phyloP scores from a whole-genome alignment of 805 yeast genomes.

The Teunomyces barrocoloradensis region DNA sequence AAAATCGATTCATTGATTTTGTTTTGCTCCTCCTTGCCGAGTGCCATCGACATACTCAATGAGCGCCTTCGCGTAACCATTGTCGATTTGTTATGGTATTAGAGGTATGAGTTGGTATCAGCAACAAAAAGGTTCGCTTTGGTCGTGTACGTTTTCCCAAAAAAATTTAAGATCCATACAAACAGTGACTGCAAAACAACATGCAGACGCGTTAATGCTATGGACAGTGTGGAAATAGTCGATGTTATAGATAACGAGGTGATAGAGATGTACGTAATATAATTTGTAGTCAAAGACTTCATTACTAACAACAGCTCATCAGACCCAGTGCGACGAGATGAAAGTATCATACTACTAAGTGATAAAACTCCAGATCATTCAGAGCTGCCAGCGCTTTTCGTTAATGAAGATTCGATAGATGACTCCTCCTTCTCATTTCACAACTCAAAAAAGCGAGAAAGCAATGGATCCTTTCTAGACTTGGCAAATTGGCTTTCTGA shows the following conservation, averaged over 20 bases:
- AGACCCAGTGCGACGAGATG: constrained; percentile 1
- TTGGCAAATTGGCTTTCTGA: constrained; percentile 23
- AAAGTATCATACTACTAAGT: neutral
- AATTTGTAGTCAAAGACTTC: neutral
- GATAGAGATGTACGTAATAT: constrained; percentile 21
- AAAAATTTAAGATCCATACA: neutral
- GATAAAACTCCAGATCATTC: neutral
- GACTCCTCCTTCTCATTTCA: constrained; percentile 18
- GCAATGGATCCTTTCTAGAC: constrained; percentile 12
- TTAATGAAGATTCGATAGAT: constrained; percentile 11
- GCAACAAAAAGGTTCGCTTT: neutral
- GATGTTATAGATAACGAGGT: constrained; percentile 15
- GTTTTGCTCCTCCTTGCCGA: neutral
- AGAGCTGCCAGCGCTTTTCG: neutral
- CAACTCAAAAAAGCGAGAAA: neutral
- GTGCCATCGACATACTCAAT: constrained; percentile 5
- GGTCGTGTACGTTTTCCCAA: neutral
- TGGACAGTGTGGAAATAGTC: constrained; percentile 12
- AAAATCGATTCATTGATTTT: constrained; percentile 25
- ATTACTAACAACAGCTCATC: constrained; percentile 4
- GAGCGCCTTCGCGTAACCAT: constrained; percentile 4
- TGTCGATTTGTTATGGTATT: neutral
- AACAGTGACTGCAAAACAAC: constrained; percentile 1
- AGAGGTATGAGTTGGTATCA: no score
- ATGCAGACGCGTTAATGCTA: neutral